phyloP scores from a whole-genome alignment of 1,284 basidiomycete genomes.

The Irpex sp. region DNA sequence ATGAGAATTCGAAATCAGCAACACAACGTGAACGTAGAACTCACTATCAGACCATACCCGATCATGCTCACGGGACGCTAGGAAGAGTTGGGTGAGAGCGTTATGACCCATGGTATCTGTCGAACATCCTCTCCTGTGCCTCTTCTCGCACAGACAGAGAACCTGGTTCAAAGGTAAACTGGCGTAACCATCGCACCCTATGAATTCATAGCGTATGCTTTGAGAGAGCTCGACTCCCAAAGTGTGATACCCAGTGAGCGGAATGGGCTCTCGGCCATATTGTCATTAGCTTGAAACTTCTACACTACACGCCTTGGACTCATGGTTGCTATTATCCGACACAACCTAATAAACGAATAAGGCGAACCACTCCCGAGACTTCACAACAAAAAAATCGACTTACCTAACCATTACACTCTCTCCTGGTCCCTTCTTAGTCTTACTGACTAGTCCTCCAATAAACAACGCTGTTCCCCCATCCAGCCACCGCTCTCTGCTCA shows the following conservation, averaged over 20 bases:
- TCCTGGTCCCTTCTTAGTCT: neutral
- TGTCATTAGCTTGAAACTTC: neutral
- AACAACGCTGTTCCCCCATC: slow-evolving; percentile 62
- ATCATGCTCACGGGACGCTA: neutral
- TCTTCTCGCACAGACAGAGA: neutral
- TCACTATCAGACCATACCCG: neutral
- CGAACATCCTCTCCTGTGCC: neutral
- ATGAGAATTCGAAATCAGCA: neutral
- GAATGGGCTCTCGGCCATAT: neutral
- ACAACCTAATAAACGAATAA: neutral
- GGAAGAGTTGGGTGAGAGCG: neutral
- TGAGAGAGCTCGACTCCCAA: neutral
- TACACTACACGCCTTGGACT: neutral
- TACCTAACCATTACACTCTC: neutral
- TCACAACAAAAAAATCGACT: neutral
- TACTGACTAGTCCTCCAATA: slow-evolving; percentile 66
- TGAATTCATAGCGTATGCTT: neutral
- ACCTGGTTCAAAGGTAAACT: neutral
- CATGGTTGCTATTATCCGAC: neutral
- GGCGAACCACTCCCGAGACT: neutral
- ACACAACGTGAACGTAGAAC: slow-evolving; percentile 3
- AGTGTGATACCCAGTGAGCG: neutral
- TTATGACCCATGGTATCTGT: neutral
- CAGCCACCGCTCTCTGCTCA: slow-evolving; percentile 65
- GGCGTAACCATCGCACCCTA: neutral